Base-by-base conservation (phyloP, 2,329 filamentous ascomycete species). In the Arthrobotrys conoides region DNA sequence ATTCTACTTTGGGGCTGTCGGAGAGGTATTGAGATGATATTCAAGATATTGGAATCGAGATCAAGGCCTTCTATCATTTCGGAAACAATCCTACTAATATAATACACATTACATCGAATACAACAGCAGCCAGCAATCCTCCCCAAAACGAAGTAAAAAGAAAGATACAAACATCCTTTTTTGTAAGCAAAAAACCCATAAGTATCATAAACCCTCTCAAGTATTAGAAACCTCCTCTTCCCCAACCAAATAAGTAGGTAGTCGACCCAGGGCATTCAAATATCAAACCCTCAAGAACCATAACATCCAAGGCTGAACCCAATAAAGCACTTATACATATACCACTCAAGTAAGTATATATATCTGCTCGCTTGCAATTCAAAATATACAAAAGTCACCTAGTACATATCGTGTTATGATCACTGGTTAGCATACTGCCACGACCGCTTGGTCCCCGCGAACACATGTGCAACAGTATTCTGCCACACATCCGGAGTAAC, bases 401-500 rank as follows among this genome's bases (percentile, higher is more conserved):
- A 6, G 27, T 6, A 30, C 27, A 6, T 30, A 30, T 6, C 27
- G 6, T 48, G 2, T 20, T 2, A 55, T n/a, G 16, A 69, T 53
- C 59, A 73, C 66, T 75, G 76, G 14, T 67, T 79, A 48, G 76
- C 76, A 63, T 73, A 73, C 46, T 73, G 76, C 76, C 69, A 83
- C 75, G 81, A 82, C 80, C 80, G 82, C 80, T 81, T 82, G 80
- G 73, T 80, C 69, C 79, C 76, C 81, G 79, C 81, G 81, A 82
- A 82, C 80, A 82, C 83, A 83, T 80, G 63, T 12, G 73, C 79
- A 14, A 72, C 69, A 18, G 73, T 79, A 66, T 67, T 75, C 64
- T 77, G 75, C 66, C 70, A 75, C 30, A 71, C 59, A 46, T 73
- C 71, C 18, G 71, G 76, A 10, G 65, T 64, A 51, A 80, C 68